Conservation (phyloP, 192 early-diverging fungal species). For the Coemansia sp. region DNA sequence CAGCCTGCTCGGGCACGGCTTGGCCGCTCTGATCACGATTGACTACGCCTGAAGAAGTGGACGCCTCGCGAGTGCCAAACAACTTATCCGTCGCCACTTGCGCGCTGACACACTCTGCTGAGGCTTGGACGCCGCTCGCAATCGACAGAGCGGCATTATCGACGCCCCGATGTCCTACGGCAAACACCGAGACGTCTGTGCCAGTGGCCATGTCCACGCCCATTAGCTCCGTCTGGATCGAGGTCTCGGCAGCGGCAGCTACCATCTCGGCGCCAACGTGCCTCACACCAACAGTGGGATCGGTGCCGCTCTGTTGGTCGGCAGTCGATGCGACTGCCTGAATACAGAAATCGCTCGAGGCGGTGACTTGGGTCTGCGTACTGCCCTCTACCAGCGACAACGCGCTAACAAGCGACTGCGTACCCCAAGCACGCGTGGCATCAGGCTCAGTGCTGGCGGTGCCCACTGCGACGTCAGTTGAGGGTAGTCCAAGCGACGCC, state of each 20-base stretch:
- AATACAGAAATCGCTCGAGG: background rate
- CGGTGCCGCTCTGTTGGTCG: slow-evolving; percentile 18
- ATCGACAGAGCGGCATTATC: slow-evolving; percentile 2
- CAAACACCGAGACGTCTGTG: slow-evolving; percentile 20
- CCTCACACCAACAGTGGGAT: slow-evolving; percentile 21
- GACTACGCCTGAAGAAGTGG: background rate
- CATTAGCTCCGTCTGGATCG: slow-evolving; percentile 6
- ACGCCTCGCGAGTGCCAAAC: slow-evolving; percentile 7
- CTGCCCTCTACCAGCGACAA: slow-evolving; percentile 4
- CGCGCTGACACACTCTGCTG: background rate
- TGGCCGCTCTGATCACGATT: slow-evolving; percentile 22
- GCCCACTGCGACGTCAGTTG: slow-evolving; percentile 13
- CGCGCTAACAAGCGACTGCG: slow-evolving; percentile 14
- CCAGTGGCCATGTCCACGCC: slow-evolving; percentile 9
- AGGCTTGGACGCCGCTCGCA: slow-evolving; percentile 12
- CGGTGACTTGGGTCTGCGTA: slow-evolving; percentile 8
- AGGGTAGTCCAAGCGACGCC: slow-evolving; percentile 18
- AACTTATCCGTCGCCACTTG: slow-evolving; percentile 12
- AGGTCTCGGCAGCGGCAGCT: background rate
- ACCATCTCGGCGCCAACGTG: slow-evolving; percentile 18
- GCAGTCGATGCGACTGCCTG: background rate
- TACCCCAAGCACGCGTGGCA: slow-evolving; percentile 12
- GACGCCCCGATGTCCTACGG: slow-evolving; percentile 8
- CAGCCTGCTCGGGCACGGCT: slow-evolving; percentile 15
- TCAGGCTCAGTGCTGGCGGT: slow-evolving; percentile 17